Base-by-base conservation (phyloP, 2,329 filamentous ascomycete species). In the Didymella glomerata region DNA sequence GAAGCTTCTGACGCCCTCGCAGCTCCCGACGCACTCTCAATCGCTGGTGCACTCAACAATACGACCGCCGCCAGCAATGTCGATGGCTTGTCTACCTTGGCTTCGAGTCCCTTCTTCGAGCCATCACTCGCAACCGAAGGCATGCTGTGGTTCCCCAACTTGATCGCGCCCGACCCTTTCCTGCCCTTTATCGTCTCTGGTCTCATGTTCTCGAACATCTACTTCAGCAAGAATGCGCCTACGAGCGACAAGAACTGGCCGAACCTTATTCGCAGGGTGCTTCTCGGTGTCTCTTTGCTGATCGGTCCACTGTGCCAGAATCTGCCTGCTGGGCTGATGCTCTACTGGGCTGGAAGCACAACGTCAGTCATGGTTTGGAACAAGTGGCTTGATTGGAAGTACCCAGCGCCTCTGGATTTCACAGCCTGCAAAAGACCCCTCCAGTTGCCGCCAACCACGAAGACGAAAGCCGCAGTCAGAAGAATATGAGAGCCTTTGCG, bases 71-170 rank as follows among this genome's bases (percentile, higher is more conserved):
- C 49, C 5, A 40, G 53, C 14, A 49, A 58, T 16, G 49, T 53
- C 9, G 64, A 61, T 34, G 58, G 63, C n/a, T 25, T 61, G 1
- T 40, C 44, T 38, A 30, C 56, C 4, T 16, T 62, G 27, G 50
- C 55, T 16, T 47, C 56, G 3, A 71, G 62, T 45, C 54, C 56
- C 7, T 76, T 72, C 67, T 72, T 82, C 30, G 83, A 86, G 63
- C 80, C 81, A 3, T 79, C 81, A 4, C 74, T 89, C 16, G 79
- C 81, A 5, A 79, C 71, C 8, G 86, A 87, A 74, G 86, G 86
- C n/a, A 79, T 82, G 3, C 76, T 86, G 2, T 89, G 86, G 86
- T 87, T 88, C 55, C 79, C 82, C 1, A 80, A 88, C 68, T 79
- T 89, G 14, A 75, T 85, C 5, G 67, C 79, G 0, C 75, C 83